Conservation (phyloP, 805 yeast species). For the Candida verbasci region DNA sequence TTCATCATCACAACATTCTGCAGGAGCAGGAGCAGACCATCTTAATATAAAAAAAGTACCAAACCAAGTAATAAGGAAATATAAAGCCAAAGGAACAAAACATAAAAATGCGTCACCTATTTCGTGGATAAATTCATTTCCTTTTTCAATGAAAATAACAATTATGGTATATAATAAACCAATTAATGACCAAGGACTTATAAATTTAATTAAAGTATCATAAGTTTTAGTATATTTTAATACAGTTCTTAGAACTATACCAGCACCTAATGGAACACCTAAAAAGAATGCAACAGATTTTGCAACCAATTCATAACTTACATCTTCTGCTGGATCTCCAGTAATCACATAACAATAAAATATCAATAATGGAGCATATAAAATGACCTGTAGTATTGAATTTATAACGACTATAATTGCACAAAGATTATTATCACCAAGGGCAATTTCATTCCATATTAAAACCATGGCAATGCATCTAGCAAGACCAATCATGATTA, state of each 20-base stretch:
- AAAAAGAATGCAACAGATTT: constrained; percentile 48
- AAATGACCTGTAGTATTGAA: constrained; percentile 45
- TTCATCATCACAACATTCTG: constrained; percentile 1
- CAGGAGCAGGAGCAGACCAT: constrained; percentile 4
- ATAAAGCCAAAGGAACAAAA: constrained; percentile 44
- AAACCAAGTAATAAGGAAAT: constrained; percentile 47
- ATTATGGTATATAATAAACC: constrained; percentile 51
- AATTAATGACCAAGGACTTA: constrained; percentile 47
- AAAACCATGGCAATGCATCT: constrained; percentile 63
- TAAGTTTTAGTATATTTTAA: constrained; percentile 16
- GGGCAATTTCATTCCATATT: constrained; percentile 53
- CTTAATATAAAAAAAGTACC: constrained; percentile 13
- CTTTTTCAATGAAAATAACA: constrained; percentile 49
- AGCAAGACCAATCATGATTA: constrained; percentile 58
- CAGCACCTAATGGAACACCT: constrained; percentile 49
- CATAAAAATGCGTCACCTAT: constrained; percentile 48
- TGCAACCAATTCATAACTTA: constrained; percentile 39
- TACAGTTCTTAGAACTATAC: constrained; percentile 40
- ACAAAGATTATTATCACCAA: constrained; percentile 48
- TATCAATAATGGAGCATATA: constrained; percentile 50
- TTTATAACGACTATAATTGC: constrained; percentile 50
- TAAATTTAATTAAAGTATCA: constrained; percentile 31
- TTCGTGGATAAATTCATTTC: constrained; percentile 42
- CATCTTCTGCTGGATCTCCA: constrained; percentile 15
- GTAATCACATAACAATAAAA: constrained; percentile 44